Percentiles rank a stretch among this genome's conserved stretches.
phyloP scores from a whole-genome alignment of 768 basidiomycete genomes.

The Calocybe gangraenosa region DNA sequence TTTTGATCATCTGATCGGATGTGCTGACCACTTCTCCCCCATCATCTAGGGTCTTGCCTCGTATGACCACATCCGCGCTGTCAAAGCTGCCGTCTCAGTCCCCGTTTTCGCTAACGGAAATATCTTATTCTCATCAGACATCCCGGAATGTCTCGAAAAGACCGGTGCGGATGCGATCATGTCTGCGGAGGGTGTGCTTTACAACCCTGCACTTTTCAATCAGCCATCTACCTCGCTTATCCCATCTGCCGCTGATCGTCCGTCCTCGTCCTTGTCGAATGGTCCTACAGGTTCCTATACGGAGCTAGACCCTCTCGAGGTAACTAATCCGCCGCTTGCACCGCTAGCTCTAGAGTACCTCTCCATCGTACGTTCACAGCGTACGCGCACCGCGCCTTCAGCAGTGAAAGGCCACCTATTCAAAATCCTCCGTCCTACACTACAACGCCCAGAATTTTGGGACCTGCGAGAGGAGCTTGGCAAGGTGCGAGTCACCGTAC shows the following conservation, averaged over 20 bases:
- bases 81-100: conserved; percentile 84
- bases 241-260: too few relatives aligned
- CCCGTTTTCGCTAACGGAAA: conserved; percentile 99
- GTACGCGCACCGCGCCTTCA: conserved; percentile 51
- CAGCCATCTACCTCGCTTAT: conserved; percentile 8
- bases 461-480: conserved; percentile 78
- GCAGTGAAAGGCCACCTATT: conserved; percentile 93
- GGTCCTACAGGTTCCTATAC: background rate
- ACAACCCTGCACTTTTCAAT: conserved; percentile 82
- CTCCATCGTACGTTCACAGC: conserved; percentile 68
- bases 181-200: conserved; percentile 92
- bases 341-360: conserved; percentile 85
- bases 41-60: conserved; percentile 71
- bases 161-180: conserved; percentile 93
- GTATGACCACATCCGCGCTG: conserved; percentile 85
- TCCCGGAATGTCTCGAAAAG: conserved; percentile 68
- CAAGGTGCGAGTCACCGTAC: conserved; percentile 26
- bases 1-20: background rate
- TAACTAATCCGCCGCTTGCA: conserved; percentile 51
- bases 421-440: conserved; percentile 81
- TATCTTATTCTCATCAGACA: conserved; percentile 82
- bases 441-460: conserved; percentile 43
- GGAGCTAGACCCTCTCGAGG: background rate
- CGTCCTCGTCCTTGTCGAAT: too few relatives aligned
- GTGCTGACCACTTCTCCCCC: background rate